phyloP scores from a whole-genome alignment of 1,284 basidiomycete genomes.

The Cryptococcus maquisensis region DNA sequence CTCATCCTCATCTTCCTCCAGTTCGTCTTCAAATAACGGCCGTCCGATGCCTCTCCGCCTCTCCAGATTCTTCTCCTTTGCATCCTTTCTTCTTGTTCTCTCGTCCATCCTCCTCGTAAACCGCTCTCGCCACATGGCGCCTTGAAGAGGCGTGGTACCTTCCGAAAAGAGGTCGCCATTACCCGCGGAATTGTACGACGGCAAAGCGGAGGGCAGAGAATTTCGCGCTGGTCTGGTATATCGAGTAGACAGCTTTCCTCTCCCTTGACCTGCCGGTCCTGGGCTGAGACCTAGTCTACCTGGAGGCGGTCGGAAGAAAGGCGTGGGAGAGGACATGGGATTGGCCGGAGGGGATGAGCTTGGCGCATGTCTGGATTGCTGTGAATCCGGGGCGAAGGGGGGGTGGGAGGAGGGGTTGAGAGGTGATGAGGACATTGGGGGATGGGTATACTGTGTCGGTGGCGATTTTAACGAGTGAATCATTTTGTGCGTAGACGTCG shows the following conservation, averaged over 20 bases:
- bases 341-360: background rate
- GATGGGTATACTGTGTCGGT: background rate
- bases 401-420: background rate
- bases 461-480: background rate
- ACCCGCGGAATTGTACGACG: background rate
- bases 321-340: background rate
- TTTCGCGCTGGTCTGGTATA: background rate
- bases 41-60: constrained; percentile 21
- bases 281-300: background rate
- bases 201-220: background rate
- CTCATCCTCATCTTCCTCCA: constrained; percentile 31
- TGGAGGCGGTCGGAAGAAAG: background rate
- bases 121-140: constrained; percentile 37
- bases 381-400: background rate
- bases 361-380: background rate
- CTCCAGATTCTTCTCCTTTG: constrained; percentile 25
- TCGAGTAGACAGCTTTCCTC: background rate
- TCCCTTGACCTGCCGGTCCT: background rate
- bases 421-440: background rate
- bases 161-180: constrained; percentile 28
- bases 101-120: constrained; percentile 34
- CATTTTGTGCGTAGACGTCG: too few relatives aligned
- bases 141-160: constrained; percentile 35
- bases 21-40: background rate
- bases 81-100: constrained; percentile 23